Conservation (phyloP, 306 rosid species). For the Crotalaria pallida region DNA sequence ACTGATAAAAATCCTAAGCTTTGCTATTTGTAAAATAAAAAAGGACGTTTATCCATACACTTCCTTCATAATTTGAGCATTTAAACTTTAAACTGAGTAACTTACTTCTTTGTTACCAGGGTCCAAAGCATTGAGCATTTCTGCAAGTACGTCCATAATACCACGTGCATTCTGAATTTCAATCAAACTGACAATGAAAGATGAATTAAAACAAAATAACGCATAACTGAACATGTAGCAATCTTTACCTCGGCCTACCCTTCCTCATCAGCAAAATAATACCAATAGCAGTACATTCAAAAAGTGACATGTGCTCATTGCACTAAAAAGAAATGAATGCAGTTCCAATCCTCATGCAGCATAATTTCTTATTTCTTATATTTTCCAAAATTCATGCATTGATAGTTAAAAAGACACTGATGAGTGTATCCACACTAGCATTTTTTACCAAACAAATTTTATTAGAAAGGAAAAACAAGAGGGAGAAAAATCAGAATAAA, state of each 20-base stretch:
- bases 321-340: neutral
- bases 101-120: constrained; percentile 82
- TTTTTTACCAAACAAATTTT: neutral
- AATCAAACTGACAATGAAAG: constrained; percentile 50
- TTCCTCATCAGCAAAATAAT: neutral
- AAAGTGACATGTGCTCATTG: neutral
- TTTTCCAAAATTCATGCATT: neutral
- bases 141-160: constrained; percentile 91
- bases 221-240: neutral
- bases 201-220: constrained; percentile 16
- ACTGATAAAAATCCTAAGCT: constrained; percentile 1
- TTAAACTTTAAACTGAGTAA: constrained; percentile 9
- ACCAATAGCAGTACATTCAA: neutral
- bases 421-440: constrained; percentile 1
- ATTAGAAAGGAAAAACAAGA: neutral
- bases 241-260: neutral
- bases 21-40: neutral
- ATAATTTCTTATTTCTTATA: neutral
- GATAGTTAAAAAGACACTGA: neutral
- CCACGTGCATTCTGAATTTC: constrained; percentile 99
- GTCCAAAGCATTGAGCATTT: constrained; percentile 89
- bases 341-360: neutral
- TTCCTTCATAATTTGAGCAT: constrained; percentile 14
- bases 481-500: neutral
- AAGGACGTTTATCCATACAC: neutral